Evolutionary conservation across 2,329 filamentous ascomycete genomes (phyloP).

Genomic region (Blastomyces gilchristii): DNA sequence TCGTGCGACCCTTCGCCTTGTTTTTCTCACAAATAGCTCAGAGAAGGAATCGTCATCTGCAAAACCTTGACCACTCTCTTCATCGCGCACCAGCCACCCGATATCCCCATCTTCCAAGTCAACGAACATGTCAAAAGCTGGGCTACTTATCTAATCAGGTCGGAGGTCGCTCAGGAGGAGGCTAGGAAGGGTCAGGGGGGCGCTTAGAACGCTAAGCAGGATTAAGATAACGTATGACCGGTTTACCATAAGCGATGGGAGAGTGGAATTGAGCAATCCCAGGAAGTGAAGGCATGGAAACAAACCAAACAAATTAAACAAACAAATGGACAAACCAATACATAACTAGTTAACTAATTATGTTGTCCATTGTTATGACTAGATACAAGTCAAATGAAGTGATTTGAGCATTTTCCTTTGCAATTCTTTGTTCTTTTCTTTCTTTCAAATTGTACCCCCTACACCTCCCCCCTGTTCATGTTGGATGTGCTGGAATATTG

Average conservation of each 20-base stretch:
- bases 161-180: background rate
- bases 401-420: background rate
- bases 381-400: background rate
- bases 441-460: too few relatives aligned
- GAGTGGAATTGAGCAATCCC: background rate
- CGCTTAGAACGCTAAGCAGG: background rate
- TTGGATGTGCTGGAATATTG: background rate
- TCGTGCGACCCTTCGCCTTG: too few relatives aligned
- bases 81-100: conserved; percentile 64
- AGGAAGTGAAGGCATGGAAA: background rate
- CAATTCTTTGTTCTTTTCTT: background rate
- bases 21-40: conserved; percentile 46
- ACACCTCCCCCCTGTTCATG: background rate
- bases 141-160: conserved; percentile 2
- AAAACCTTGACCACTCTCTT: conserved; percentile 86
- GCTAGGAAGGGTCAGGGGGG: too few relatives aligned
- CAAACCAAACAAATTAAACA: background rate
- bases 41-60: conserved; percentile 67
- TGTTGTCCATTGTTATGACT: background rate
- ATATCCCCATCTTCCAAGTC: background rate
- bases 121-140: background rate
- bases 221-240: background rate
- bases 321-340: background rate
- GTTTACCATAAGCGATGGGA: background rate
- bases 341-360: too few relatives aligned